These are phyloP conservation scores for Hemisphaericaspora xylofermentans DNA, from an alignment of 1,139 yeast species.

Conservation along the genomic window DNA sequence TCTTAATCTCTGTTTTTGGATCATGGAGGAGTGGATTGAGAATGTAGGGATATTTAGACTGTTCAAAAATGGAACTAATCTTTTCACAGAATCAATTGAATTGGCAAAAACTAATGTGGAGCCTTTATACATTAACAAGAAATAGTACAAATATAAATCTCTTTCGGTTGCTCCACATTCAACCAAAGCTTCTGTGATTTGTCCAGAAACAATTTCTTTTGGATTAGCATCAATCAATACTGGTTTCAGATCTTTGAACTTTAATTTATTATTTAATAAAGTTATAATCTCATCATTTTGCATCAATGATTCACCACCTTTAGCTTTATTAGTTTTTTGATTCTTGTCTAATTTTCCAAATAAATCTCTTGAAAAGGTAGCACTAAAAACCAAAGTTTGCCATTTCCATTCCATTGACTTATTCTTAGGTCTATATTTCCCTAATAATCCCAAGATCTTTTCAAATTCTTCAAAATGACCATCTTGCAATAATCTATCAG, in stretches of 20 bases:
- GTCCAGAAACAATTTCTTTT: slow-evolving; percentile 71
- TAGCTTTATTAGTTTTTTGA: slow-evolving; percentile 25
- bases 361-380: slow-evolving; percentile 84
- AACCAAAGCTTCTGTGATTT: slow-evolving; percentile 79
- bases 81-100: slow-evolving; percentile 88
- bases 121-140: slow-evolving; percentile 83
- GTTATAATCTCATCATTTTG: slow-evolving; percentile 56
- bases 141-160: slow-evolving; percentile 87
- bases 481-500: slow-evolving; percentile 93
- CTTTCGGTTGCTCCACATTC: slow-evolving; percentile 92
- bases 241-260: slow-evolving; percentile 60
- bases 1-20: slow-evolving; percentile 87
- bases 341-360: slow-evolving; percentile 64
- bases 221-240: slow-evolving; percentile 84
- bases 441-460: slow-evolving; percentile 66
- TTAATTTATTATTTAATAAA: slow-evolving; percentile 55
- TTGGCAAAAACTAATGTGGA: slow-evolving; percentile 90
- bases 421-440: slow-evolving; percentile 33
- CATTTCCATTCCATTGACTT: slow-evolving; percentile 48
- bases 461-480: slow-evolving; percentile 96
- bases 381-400: slow-evolving; percentile 92
- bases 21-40: slow-evolving; percentile 91
- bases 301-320: slow-evolving; percentile 29
- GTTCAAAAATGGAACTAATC: slow-evolving; percentile 73
- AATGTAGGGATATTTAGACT: slow-evolving; percentile 71